Conservation (phyloP, 495 filamentous ascomycete species). For the Daldinia vernicosa region DNA sequence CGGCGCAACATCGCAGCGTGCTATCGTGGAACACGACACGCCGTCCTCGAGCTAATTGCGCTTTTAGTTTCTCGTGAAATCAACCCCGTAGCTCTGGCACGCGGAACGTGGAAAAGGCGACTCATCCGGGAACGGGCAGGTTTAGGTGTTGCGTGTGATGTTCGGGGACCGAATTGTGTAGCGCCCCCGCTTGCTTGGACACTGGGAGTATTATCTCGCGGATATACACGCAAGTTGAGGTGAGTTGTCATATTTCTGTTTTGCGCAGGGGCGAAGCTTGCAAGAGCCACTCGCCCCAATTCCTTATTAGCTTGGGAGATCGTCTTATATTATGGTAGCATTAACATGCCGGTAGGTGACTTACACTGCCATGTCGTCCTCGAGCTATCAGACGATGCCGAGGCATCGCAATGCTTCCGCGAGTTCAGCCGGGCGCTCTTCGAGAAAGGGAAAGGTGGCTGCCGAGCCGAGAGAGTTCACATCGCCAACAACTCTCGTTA, state of each 20-base stretch:
- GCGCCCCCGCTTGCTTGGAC: conserved; percentile 53
- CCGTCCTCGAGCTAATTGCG: conserved; percentile 40
- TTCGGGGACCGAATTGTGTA: conserved; percentile 58
- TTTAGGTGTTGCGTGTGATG: conserved; percentile 58
- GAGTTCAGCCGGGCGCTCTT: conserved; percentile 59
- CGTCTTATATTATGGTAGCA: conserved; percentile 17
- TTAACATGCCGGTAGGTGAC: conserved; percentile 45
- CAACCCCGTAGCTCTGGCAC: conserved; percentile 44
- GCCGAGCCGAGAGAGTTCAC: conserved; percentile 58
- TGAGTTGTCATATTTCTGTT: conserved; percentile 27
- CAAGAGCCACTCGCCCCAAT: conserved; percentile 34
- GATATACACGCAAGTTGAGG: conserved; percentile 45
- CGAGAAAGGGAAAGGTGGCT: conserved; percentile 52
- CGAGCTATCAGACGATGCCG: conserved; percentile 52
- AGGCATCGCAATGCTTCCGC: conserved; percentile 70
- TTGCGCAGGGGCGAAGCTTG: conserved; percentile 22
- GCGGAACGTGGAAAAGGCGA: conserved; percentile 51
- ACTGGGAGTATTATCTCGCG: conserved; percentile 44
- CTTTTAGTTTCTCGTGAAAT: conserved; percentile 39
- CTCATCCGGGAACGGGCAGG: conserved; percentile 56
- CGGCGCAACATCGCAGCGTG: conserved; percentile 40
- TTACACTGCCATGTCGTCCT: conserved; percentile 54
- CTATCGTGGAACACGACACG: conserved; percentile 44
- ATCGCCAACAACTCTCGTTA: conserved; percentile 61
- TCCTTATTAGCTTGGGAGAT: conserved; percentile 11